Base-by-base conservation (phyloP, 352 stramenopile species). In the Elongisporangium undulatum region DNA sequence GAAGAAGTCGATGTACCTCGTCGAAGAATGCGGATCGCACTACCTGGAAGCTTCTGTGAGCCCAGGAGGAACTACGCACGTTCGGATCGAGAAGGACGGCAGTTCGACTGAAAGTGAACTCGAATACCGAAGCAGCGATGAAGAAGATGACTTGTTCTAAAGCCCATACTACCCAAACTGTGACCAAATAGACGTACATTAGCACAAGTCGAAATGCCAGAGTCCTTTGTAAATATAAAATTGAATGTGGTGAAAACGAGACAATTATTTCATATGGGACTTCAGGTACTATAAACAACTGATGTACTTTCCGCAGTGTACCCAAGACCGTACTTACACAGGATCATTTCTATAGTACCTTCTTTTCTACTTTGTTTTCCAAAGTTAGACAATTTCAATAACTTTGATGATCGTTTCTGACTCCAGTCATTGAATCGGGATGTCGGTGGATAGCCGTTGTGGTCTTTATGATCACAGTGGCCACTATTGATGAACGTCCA, bases 21-120 rank as follows among this genome's bases (percentile, higher is more conserved):
- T 71, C 23, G 63, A 79, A 51, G 74, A 81, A 26, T 58, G 77
- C 4, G 78, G 80, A 2, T 69, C 64, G 0, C 78, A 77, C 51
- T 65, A 66, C 2, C n/a, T 92, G 9, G 74, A 86, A 39, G 80
- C 65, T 15, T 66, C 79, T 19, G 69, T 90, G 39, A 89, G 77
- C 58, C 82, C 82, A 38, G 71, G 71, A 49, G 82, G 82, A 53
- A 92, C 82, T 19, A 81, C 79, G 2, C 69, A 64, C n/a, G 69
- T 92, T 55, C 71, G 68, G 10, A 59, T 92, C 12, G 72, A 85
- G 21, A 79, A 76, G 53, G 79, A 84, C 15, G 72, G 67, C 38
- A 84, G 72, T 58, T 75, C 63, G 4, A 85, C 75, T 0, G 73
- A 87, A 23, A 58, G 66, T 3, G 67, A 79, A 7, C 61, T 70